Evolutionary conservation across 805 yeast species (phyloP), one percentile per base, ranked within the genome.

Genomic region (Saccharomycopsis lassenensis): DNA sequence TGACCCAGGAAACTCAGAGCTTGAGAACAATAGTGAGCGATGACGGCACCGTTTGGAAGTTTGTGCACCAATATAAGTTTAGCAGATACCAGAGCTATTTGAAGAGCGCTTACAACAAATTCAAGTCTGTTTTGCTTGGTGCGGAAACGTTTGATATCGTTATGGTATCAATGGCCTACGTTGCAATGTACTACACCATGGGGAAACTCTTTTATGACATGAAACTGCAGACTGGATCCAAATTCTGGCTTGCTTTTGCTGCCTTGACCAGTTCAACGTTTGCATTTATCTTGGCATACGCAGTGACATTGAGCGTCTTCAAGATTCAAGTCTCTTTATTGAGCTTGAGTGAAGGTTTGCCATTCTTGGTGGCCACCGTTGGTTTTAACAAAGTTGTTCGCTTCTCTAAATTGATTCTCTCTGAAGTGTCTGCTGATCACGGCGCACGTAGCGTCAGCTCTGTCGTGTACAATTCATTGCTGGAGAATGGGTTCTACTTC

Each of bases 81-180:
- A 63, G 72, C 31, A 73, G 70, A 45, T 68, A 77, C 46, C 68
- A 67, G 36, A 77, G 72, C 38, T 67, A 73, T 46, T 51, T 68
- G 29, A 56, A 59, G 24, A 55, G 62, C 17, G 56, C 64, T 7
- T 51, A 63, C 29, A 35, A 49, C 12, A 69, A 62, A 44, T 50
- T 74, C 12, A 48, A 59, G 34, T 62, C 58, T 32, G 57, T 74
- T 43, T 63, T 78, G 36, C 62, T 64, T 35, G 77, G 80, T 43
- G 91, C 95, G 12, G 95, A 87, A 48, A 72, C 79, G 18, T 84
- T 84, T 47, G 97, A 89, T 56, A 76, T 87, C 26, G 74, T 75
- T 10, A 65, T 87, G 40, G 77, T 91, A 34, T 66, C 83, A 2
- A 54, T 77, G 34, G 96, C 95, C 2, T 89, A 89, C 56, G 48